Percentiles rank a stretch among this genome's conserved stretches.
These are phyloP conservation scores for Astrephomene gubernaculifera DNA, from an alignment of 139 green algal species.

Conservation along the genomic window DNA sequence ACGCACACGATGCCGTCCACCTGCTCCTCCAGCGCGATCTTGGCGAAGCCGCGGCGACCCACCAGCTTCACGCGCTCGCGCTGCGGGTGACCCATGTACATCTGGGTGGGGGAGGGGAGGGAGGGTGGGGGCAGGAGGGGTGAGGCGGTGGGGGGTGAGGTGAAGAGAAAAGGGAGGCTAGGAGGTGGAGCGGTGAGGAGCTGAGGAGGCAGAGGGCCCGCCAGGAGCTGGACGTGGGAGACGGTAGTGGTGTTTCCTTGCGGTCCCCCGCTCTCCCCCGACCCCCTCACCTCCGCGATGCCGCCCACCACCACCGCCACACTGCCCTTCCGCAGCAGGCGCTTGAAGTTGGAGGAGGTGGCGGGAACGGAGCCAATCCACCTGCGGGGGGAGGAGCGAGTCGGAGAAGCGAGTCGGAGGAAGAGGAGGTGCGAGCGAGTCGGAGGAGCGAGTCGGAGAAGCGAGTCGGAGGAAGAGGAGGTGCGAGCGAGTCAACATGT, in stretches of 20 bases:
- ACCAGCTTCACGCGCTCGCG: slow-evolving; percentile 61
- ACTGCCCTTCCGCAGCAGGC: slow-evolving; percentile 52
- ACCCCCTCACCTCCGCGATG: slow-evolving; percentile 45
- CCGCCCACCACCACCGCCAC: slow-evolving; percentile 58
- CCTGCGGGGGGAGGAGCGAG: slow-evolving; percentile 22
- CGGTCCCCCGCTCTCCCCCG: too few species aligned
- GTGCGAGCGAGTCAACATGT: too few species aligned
- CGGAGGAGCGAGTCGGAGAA: neutral
- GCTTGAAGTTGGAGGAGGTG: slow-evolving; percentile 55
- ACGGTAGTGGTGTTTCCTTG: too few species aligned
- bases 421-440: too few species aligned
- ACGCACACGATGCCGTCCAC: slow-evolving; percentile 53
- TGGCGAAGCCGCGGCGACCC: slow-evolving; percentile 56
- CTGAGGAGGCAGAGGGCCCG: too few species aligned
- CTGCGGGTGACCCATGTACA: slow-evolving; percentile 52
- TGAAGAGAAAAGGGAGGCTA: neutral
- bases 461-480: neutral
- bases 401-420: neutral
- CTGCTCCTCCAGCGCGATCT: slow-evolving; percentile 60
- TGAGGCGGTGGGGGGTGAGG: neutral
- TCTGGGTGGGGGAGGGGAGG: slow-evolving; percentile 7
- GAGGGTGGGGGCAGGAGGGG: neutral
- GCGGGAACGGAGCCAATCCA: slow-evolving; percentile 63
- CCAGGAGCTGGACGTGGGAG: too few species aligned
- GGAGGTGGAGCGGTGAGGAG: too few species aligned